Evolutionary conservation across 768 basidiomycete species (phyloP).

Genomic region (Russula ochroleuca): DNA sequence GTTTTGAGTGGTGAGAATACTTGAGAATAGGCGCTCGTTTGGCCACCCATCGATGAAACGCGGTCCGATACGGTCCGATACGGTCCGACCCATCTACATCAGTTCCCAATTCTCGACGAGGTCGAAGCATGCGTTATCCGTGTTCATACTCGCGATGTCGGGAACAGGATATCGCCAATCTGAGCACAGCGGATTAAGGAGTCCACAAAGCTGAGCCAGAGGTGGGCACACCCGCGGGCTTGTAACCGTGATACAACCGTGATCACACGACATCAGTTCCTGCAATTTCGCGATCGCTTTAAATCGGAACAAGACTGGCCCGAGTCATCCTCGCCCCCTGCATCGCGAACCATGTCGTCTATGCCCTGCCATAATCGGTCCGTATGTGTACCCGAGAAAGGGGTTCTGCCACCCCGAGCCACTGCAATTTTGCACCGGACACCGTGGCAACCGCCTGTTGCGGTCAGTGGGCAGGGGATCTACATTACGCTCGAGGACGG

Average conservation of each 20-base stretch:
- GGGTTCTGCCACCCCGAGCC: not conserved
- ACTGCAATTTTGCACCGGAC: slow-evolving; percentile 44
- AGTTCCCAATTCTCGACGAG: not conserved
- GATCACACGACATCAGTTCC: not conserved
- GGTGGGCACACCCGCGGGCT: not conserved
- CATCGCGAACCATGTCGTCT: slow-evolving; percentile 3
- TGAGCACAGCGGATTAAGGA: not conserved
- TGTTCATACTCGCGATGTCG: not conserved
- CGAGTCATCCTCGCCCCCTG: not conserved
- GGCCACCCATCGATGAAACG: too few relatives aligned
- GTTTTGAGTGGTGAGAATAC: too few relatives aligned
- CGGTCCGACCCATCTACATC: too few relatives aligned
- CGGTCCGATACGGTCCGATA: not conserved
- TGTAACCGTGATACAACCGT: not conserved
- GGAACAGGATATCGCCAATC: not conserved
- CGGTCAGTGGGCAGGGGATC: slow-evolving; percentile 58
- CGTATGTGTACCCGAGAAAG: not conserved
- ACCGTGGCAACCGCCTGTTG: slow-evolving; percentile 70
- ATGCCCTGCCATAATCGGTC: not conserved
- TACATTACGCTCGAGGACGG: slow-evolving; percentile 73
- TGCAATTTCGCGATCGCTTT: slow-evolving; percentile 2
- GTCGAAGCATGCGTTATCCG: not conserved
- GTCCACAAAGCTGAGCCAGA: not conserved
- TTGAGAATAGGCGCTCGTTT: not conserved
- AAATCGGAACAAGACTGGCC: not conserved